Percentiles rank a stretch among this genome's conserved stretches.
phyloP scores from a whole-genome alignment of 768 basidiomycete species.

The Tylopilus rubrobrunneus region DNA sequence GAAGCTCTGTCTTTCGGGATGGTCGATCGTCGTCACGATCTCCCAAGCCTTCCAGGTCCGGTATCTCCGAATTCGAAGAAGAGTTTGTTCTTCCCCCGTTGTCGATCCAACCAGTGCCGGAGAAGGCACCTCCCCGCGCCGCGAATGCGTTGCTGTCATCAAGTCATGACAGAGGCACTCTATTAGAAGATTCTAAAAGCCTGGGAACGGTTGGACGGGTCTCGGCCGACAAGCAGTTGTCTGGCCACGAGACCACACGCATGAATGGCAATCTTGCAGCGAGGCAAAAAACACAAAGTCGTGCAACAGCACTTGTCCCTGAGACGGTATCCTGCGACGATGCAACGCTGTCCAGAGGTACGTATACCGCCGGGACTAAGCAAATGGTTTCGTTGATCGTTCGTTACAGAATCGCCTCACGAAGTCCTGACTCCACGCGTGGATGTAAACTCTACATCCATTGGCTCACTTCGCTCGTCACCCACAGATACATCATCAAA shows the following conservation, averaged over 20 bases:
- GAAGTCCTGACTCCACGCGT: constrained; percentile 11
- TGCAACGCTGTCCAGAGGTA: constrained; percentile 15
- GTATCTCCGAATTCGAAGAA: constrained; percentile 25
- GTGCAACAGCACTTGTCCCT: constrained; percentile 7
- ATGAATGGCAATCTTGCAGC: constrained; percentile 17
- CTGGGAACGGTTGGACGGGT: constrained; percentile 15
- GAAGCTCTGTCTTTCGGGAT: constrained; percentile 29
- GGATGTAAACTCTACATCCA: constrained; percentile 6
- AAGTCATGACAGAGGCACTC: constrained; percentile 8
- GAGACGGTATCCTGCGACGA: constrained; percentile 8
- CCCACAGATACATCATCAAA: constrained; percentile 8
- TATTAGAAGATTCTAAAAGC: constrained; percentile 17
- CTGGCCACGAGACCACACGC: constrained; percentile 22
- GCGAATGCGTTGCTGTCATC: constrained; percentile 11
- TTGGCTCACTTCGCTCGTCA: constrained; percentile 2
- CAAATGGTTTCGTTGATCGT: constrained; percentile 8
- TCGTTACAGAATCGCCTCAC: constrained; percentile 11
- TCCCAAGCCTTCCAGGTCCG: constrained; percentile 33
- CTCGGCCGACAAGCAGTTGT: constrained; percentile 14
- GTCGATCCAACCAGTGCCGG: constrained; percentile 33
- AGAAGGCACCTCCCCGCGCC: constrained; percentile 26
- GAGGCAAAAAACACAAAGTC: constrained; percentile 11
- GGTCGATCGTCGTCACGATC: constrained; percentile 51
- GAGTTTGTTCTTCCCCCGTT: constrained; percentile 14
- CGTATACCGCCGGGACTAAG: not conserved